Evolutionary conservation across 2,329 filamentous ascomycete genomes (phyloP), one percentile per base, ranked within the genome.

Genomic region (Capronia epimyces): DNA sequence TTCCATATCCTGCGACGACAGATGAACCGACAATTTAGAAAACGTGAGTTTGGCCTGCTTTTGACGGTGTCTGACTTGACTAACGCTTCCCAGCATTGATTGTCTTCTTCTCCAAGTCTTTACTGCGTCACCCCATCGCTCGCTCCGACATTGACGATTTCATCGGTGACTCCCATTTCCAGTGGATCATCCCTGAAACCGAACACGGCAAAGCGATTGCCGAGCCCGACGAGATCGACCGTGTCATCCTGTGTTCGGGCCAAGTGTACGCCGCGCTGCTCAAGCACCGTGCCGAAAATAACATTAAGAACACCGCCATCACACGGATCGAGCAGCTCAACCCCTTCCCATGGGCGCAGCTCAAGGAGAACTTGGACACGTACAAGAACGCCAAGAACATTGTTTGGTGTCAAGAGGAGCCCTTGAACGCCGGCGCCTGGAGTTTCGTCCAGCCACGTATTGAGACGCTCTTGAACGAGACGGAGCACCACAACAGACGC

Each of bases 11-110:
- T 98, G 58, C 87, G 93, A 69, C 83, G 93, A 72, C 93, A 98
- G 76, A 95, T 98, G 84, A 90, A 97, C 79, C 83, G 93, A 66
- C 91, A 98, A 69, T 98, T 98, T 86, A 84, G 93, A 75, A 98
- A 98, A 79, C 93, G 88, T 93, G 79, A 82, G 87, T 78, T 36
- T 18, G 15, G n/a, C 29, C 20, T n/a, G 24, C 21, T 21, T n/a
- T 41, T 12, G 46, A 3, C 32, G 16, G 25, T 12, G 36, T 21
- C 31, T 20, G 15, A n/a, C n/a, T 18, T 46, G 46, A 53, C 48
- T 37, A 51, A 59, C 66, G 32, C 12, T 45, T 7, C 5, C 7
- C 37, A 91, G 88, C 93, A 63, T 82, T 98, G 50, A 79, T 97
- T 65, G 85, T 96, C 63, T 98, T 98, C 85, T 98, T 98, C 81